Conservation (phyloP, 2,329 filamentous ascomycete species). For the Beauveria sp. region DNA sequence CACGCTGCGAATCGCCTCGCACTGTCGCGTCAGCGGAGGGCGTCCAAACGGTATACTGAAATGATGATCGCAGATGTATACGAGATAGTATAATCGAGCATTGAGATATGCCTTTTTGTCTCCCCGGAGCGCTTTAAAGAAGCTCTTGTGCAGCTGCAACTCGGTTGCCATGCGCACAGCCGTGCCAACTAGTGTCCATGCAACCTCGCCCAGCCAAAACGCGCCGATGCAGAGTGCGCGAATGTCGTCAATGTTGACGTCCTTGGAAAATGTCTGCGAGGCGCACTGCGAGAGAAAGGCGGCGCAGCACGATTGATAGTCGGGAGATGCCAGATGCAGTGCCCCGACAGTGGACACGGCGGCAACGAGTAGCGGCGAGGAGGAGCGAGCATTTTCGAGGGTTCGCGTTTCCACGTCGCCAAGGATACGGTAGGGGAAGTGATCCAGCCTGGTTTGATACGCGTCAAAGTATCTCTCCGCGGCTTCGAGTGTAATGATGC, state of each 20-base stretch:
- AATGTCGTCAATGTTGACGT: conserved; percentile 50
- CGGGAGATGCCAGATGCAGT: conserved; percentile 9
- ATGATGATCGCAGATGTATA: conserved; percentile 26
- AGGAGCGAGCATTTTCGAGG: conserved; percentile 3
- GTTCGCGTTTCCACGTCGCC: conserved; percentile 5
- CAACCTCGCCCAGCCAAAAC: conserved; percentile 55
- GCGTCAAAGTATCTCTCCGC: conserved; percentile 8
- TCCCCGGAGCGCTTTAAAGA: conserved; percentile 38
- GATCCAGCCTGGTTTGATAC: conserved; percentile 10
- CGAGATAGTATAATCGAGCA: conserved; percentile 49
- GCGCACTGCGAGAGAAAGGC: conserved; percentile 11
- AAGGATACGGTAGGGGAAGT: conserved; percentile 11
- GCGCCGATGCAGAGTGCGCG: conserved; percentile 53
- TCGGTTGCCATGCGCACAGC: conserved; percentile 51
- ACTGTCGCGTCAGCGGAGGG: conserved; percentile 21
- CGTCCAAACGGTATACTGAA: conserved; percentile 26
- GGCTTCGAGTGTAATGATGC: conserved; percentile 9
- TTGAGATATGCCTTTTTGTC: conserved; percentile 42
- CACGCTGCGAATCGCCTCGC: conserved; percentile 16
- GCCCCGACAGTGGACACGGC: conserved; percentile 12
- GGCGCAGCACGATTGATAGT: conserved; percentile 8
- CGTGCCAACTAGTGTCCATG: conserved; percentile 53
- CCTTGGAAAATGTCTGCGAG: conserved; percentile 6
- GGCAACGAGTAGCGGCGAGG: conserved; percentile 11
- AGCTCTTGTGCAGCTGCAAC: conserved; percentile 46